These are phyloP conservation scores for Atkinsonella hypoxylon DNA, from an alignment of 2,329 filamentous ascomycete genomes.

Conservation along the genomic window DNA sequence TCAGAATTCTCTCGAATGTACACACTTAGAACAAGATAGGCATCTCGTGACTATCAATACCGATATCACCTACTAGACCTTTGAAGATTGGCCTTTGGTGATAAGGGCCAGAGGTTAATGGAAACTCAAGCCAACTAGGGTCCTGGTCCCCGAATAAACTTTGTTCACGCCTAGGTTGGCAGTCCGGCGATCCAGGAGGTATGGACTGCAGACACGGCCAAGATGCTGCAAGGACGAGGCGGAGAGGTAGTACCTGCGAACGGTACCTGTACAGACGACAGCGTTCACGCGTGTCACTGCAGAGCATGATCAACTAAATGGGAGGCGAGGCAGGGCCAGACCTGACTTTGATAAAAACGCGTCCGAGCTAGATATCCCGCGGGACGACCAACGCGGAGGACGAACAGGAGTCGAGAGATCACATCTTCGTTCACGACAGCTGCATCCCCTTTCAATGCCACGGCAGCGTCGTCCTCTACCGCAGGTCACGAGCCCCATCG, in stretches of 20 bases:
- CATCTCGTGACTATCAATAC: too few relatives aligned
- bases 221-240: constrained; percentile 30
- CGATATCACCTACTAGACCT: too few relatives aligned
- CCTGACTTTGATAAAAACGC: constrained; percentile 23
- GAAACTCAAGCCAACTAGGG: constrained; percentile 23
- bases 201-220: constrained; percentile 25
- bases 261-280: constrained; percentile 28
- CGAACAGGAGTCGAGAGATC: constrained; percentile 20
- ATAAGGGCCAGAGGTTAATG: too few relatives aligned
- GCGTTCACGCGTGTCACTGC: constrained; percentile 28
- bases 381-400: constrained; percentile 20
- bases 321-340: constrained; percentile 27
- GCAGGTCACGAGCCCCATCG: constrained; percentile 23
- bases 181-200: constrained; percentile 34
- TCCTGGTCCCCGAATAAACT: constrained; percentile 27
- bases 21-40: too few relatives aligned
- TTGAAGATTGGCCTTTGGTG: too few relatives aligned
- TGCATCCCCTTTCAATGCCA: constrained; percentile 14
- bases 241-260: constrained; percentile 25
- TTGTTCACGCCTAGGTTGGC: constrained; percentile 30
- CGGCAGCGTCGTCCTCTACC: constrained; percentile 21
- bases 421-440: constrained; percentile 21
- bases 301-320: constrained; percentile 28
- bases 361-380: constrained; percentile 31
- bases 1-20: too few relatives aligned